Conservation (phyloP, 257 asterid genomes). For the Avicennia marina region DNA sequence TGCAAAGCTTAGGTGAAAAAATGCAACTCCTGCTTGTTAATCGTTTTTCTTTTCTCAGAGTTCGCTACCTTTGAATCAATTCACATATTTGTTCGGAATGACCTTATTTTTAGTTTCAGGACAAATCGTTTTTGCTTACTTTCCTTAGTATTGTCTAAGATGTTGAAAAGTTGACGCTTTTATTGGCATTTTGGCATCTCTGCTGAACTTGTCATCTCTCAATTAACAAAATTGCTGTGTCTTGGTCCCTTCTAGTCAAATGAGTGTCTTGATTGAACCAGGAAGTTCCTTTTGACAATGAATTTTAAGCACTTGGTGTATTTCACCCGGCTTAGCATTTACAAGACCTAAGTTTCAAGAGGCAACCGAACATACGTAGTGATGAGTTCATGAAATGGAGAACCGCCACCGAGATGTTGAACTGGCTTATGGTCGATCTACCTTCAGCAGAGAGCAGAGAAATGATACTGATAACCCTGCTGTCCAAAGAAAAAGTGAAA, state of each 20-base stretch:
- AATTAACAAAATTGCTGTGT: neutral
- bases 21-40: neutral
- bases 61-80: neutral
- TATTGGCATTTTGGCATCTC: neutral
- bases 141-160: neutral
- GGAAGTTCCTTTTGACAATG: conserved; percentile 85
- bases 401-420: conserved; percentile 20
- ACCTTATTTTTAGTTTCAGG: neutral
- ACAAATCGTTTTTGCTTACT: neutral
- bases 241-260: neutral
- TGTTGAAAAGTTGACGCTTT: neutral
- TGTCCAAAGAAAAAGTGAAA: conserved; percentile 76
- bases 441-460: conserved; percentile 90
- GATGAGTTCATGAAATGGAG: neutral
- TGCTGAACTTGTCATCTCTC: neutral
- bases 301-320: too few species aligned
- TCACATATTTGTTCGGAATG: neutral
- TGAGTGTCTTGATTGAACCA: conserved; percentile 19
- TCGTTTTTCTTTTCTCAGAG: neutral
- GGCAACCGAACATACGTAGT: neutral
- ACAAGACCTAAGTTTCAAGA: neutral
- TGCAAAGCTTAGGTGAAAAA: neutral
- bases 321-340: too few species aligned
- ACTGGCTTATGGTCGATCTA: conserved; percentile 84
- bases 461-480: conserved; percentile 75